A percentile compares a stretch with the other conserved stretches of the same genome.
Conservation (phyloP, 2,329 filamentous ascomycete species). For the Talaromyces sp. region DNA sequence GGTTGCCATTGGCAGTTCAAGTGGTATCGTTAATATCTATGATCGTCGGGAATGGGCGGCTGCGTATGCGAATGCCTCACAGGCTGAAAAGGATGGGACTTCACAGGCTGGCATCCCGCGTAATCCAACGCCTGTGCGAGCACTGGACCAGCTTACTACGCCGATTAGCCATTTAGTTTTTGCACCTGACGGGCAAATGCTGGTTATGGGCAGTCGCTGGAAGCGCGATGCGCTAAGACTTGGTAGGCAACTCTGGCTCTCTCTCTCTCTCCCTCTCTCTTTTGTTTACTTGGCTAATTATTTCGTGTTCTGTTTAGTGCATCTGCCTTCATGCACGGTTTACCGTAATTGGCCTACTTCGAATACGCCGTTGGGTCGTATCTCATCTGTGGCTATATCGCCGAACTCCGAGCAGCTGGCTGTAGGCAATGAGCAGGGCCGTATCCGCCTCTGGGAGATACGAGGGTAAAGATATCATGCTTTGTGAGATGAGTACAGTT, state of each 20-base stretch:
- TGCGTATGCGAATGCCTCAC: conserved; percentile 37
- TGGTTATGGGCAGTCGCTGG: conserved; percentile 82
- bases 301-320: conserved; percentile 54
- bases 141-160: conserved; percentile 84
- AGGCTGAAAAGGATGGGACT: conserved; percentile 21
- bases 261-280: background rate
- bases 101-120: conserved; percentile 58
- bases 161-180: conserved; percentile 79
- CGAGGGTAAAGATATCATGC: conserved; percentile 54
- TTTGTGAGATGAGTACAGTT: background rate
- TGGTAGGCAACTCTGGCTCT: conserved; percentile 32
- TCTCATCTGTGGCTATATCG: conserved; percentile 73
- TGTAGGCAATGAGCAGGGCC: conserved; percentile 85
- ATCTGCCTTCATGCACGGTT: conserved; percentile 88
- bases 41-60: conserved; percentile 69
- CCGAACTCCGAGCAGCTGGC: conserved; percentile 70
- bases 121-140: conserved; percentile 70
- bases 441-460: conserved; percentile 90
- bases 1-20: conserved; percentile 84
- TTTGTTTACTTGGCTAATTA: conserved; percentile 8
- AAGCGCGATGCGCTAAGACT: conserved; percentile 87
- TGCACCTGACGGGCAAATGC: conserved; percentile 83
- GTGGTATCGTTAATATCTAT: conserved; percentile 91
- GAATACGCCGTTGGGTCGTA: conserved; percentile 81
- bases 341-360: conserved; percentile 97